Base-by-base conservation (phyloP, 768 basidiomycete genomes). In the Pluteus cervinus region DNA sequence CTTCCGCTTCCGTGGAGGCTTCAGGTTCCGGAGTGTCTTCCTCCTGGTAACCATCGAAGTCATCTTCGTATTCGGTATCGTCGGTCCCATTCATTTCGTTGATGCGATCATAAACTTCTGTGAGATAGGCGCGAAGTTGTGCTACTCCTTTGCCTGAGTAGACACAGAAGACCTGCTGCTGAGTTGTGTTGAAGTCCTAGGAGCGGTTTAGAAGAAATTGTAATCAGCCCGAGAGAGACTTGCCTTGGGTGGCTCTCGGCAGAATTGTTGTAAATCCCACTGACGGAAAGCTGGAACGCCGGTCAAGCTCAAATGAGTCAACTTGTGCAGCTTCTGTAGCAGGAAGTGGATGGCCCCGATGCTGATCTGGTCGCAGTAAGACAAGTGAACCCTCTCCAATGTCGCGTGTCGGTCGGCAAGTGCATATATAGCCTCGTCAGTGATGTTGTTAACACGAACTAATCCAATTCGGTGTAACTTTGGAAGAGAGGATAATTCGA, bases 261-360 rank as follows among this genome's bases (percentile, higher is more conserved):
- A 96, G 54, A 89, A 98, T 45, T 76, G 73, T 56, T 97, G 92
- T 39, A 96, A 57, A 47, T 92, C 90, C 21, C 73, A 68, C 49
- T 85, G 75, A 35, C 83, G 77, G 66, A 99, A 98, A 5, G 90
- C 79, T 7, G 82, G 81, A 22, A 99, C 86, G n/a, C 93, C 96
- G n/a, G 96, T 97, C 44, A 99, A 62, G 58, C 91, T 94, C 32
- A 99, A 72, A 64, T 99, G 96, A 1, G 90, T 96, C 21, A 99
- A 67, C 48, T 87, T 86, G 53, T 80, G 79, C n/a, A 98, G 71
- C 52, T 84, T 82, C 53, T 86, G 81, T 29, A 99, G 73, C 30
- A 99, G 73, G 58, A 84, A 89, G 52, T 93, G 86, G 33, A 98
- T 77, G 12, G 92, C 92, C 65, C 82, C 75, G 49, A 97, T 87